Conservation (phyloP, 257 asterid species). For the Solanum pennellii region DNA sequence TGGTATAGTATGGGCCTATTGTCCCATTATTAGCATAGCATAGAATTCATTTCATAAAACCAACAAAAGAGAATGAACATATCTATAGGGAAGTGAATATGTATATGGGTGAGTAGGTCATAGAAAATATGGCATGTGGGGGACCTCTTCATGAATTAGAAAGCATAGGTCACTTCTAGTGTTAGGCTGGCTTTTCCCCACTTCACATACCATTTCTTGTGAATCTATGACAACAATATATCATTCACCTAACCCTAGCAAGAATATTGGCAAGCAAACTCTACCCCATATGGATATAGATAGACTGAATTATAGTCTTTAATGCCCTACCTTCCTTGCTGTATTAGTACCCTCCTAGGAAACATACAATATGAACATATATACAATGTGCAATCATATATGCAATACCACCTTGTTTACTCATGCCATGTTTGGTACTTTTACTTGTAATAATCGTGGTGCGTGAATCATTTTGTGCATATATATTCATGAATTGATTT, state of each 20-base stretch:
- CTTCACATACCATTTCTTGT: conserved; percentile 10
- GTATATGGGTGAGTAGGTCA: conserved; percentile 3
- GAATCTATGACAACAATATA: conserved; percentile 25
- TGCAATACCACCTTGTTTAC: not conserved
- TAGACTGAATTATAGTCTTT: not conserved
- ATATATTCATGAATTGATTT: not conserved
- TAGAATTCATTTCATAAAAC: not conserved
- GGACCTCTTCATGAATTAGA: conserved; percentile 2
- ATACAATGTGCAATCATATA: conserved; percentile 6
- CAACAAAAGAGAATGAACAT: not conserved
- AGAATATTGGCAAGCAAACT: not conserved
- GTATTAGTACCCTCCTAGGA: conserved; percentile 62
- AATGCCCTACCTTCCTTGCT: conserved; percentile 39
- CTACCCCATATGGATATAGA: not conserved
- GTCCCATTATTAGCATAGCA: not conserved
- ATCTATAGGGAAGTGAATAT: not conserved
- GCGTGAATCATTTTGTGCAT: not conserved
- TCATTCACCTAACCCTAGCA: conserved; percentile 21
- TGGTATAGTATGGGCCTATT: not conserved
- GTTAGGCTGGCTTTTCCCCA: conserved; percentile 22
- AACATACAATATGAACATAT: conserved; percentile 20
- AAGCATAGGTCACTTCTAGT: conserved; percentile 16
- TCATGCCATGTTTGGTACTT: not conserved
- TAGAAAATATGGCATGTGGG: conserved; percentile 28
- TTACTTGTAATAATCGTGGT: not conserved